Base-by-base conservation (phyloP, 2,329 filamentous ascomycete species). In the Rhexocercosporidium sp. region DNA sequence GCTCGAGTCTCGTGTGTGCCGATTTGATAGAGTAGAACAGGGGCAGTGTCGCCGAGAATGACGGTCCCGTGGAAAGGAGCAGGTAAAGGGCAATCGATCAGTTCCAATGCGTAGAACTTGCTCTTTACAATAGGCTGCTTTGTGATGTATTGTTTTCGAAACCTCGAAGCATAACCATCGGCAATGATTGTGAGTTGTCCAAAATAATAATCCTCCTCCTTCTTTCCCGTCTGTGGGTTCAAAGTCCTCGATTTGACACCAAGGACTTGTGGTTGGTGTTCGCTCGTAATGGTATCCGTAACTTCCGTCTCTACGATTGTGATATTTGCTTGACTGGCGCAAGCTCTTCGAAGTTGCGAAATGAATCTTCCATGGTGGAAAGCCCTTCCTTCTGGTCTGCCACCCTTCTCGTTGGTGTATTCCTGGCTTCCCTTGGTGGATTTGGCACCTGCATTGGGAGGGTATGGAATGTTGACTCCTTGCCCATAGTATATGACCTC, bases 331-430 rank as follows among this genome's bases (percentile, higher is more conserved):
- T 94, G 90, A 20, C 81, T 84, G 76, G 88, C 81, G 66, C 94
- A 96, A 29, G 92, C 90, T 73, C 86, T 85, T 67, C 96, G 88
- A 71, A 99, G 82, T 77, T 92, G 90, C 80, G 86, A 88, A 75
- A 99, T 93, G 81, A 99, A 97, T 73, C 93, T 88, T 56, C 96
- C 96, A 81, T 99, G 96, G 82, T 99, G 96, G 79, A 99, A 99
- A 56, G 87, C 87, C 69, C 91, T 84, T 46, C 96, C 96, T 76
- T 93, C 86, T 1, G 92, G 90, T 70, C 84, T 75, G 12, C 70
- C 75, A 72, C 69, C 78, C 74, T 72, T 79, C 67, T 77, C 75
- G 25, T 78, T 81, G 57, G 71, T 72, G 53, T 72, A 72, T 51
- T 72, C 69, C 16, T 67, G 44, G 20, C 65, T 65, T 9, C 69